A percentile compares a stretch with the other conserved stretches of the same genome.
Evolutionary conservation across 192 early-diverging fungal species (phyloP).

Genomic region (Glomus cerebriforme): DNA sequence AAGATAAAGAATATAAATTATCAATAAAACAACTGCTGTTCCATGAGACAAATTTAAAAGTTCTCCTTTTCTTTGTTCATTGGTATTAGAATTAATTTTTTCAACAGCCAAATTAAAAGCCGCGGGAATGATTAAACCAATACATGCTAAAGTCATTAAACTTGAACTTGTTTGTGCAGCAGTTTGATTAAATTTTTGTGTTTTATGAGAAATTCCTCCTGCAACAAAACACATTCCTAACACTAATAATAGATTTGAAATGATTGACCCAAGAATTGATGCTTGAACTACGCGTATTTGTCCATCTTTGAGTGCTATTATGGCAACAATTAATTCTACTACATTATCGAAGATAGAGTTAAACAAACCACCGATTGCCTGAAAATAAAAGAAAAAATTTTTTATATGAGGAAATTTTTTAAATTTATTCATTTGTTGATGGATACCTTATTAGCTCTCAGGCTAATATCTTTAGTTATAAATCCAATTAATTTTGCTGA

Average conservation of each 20-base stretch:
- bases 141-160: conserved; percentile 65
- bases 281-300: conserved; percentile 84
- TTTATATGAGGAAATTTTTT: too few relatives aligned
- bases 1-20: conserved; percentile 50
- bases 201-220: conserved; percentile 75
- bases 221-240: conserved; percentile 84
- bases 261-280: conserved; percentile 84
- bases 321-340: conserved; percentile 81
- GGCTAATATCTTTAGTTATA: conserved; percentile 41
- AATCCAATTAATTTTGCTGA: conserved; percentile 69
- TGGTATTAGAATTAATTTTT: conserved; percentile 43
- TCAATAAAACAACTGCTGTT: conserved; percentile 66
- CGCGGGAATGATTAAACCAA: conserved; percentile 67
- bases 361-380: conserved; percentile 61
- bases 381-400: background rate
- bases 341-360: conserved; percentile 79
- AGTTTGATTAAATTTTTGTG: conserved; percentile 71
- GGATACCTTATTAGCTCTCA: conserved; percentile 52
- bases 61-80: too few relatives aligned
- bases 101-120: too few relatives aligned
- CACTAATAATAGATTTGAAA: conserved; percentile 84
- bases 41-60: conserved; percentile 63
- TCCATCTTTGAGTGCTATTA: conserved; percentile 77
- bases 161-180: conserved; percentile 72
- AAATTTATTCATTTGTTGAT: too few relatives aligned